Base-by-base conservation (phyloP, 73 alveolate species). In the Blepharisma stoltei region DNA sequence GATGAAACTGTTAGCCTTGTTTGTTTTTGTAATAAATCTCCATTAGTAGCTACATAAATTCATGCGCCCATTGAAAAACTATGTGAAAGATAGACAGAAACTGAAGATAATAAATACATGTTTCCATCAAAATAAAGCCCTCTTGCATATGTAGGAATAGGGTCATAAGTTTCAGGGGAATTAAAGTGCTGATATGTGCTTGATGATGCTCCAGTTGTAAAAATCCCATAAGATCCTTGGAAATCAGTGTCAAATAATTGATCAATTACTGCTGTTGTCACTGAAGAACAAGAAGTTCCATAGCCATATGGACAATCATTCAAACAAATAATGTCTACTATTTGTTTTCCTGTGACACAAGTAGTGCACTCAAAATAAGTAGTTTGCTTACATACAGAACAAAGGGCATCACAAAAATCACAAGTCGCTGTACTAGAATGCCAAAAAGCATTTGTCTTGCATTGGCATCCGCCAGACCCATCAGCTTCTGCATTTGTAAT, bases 21-120 rank as follows among this genome's bases (percentile, higher is more conserved):
- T 60, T 60, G 73, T 47, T 60, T 60, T 60, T n/a, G 18, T 2
- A 60, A 60, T 20, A 60, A 20, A n/a, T 60, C 18, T 18, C 48
- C 73, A 60, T 60, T 25, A 14, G 73, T 20, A 25, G 73, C 73
- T 2, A 25, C 18, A 9, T 25, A 14, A 38, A 60, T 60, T 38
- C 73, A 60, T 1, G 49, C 45, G 0, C 23, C 14, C 14, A 60
- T 60, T 1, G 73, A 14, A 60, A 14, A 18, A 2, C 14, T 25
- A 3, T n/a, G 73, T 1, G 73, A n/a, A 25, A 60, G 23, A 14
- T 20, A 8, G 0, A 60, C 18, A 32, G 41, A 32, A 32, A 32
- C 41, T 3, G 41, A 32, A 32, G 41, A 32, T 32, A 32, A 32
- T 32, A 32, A 32, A 32, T 32, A 32, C 41, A 32, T 32, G 41